Conservation (phyloP, 805 yeast species). For the Nakazawaea holstii region DNA sequence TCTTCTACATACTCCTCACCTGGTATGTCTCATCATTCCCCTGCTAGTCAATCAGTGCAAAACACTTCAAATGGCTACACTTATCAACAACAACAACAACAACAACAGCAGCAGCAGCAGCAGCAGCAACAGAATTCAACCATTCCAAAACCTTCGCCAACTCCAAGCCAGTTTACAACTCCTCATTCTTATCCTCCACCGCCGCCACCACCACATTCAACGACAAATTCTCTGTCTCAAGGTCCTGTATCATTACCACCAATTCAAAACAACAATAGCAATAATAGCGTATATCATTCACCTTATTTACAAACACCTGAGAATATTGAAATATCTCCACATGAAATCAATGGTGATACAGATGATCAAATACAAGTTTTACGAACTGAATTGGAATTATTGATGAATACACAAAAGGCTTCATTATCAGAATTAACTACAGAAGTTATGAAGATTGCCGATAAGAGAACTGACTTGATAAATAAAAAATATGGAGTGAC, state of each 20-base stretch:
- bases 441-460: slow-evolving; percentile 40
- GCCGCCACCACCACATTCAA: too few species aligned
- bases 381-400: slow-evolving; percentile 34
- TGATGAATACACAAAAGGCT: slow-evolving; percentile 27
- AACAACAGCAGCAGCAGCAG: neutral
- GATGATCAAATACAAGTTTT: slow-evolving; percentile 26
- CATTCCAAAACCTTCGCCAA: neutral
- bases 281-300: neutral
- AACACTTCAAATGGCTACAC: neutral
- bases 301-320: slow-evolving; percentile 3
- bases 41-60: neutral
- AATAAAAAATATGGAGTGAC: slow-evolving; percentile 17
- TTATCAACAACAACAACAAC: neutral
- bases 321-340: slow-evolving; percentile 4
- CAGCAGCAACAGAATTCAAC: neutral
- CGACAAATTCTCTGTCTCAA: neutral
- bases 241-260: slow-evolving; percentile 3
- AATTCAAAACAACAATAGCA: neutral
- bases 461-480: slow-evolving; percentile 31
- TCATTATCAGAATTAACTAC: slow-evolving; percentile 38
- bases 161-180: neutral
- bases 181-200: neutral
- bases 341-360: neutral
- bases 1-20: neutral
- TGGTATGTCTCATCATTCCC: neutral